A percentile compares a stretch with the other conserved stretches of the same genome.
Evolutionary conservation across 257 asterid species (phyloP).

Genomic region (Anisodus acutangulus): DNA sequence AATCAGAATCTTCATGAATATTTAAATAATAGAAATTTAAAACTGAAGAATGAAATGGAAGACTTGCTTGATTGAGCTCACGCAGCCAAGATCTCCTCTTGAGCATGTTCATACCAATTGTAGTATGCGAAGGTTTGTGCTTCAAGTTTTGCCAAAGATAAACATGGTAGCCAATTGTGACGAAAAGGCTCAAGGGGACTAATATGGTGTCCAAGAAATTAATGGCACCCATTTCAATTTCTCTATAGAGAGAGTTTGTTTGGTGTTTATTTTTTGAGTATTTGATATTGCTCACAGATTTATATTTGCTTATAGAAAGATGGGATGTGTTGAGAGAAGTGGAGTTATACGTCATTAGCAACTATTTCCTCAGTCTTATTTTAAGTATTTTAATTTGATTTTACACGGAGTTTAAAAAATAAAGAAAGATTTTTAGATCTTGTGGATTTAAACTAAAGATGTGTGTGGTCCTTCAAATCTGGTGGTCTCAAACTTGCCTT

Average conservation of each 20-base stretch:
- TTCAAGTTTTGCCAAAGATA: slow-evolving; percentile 66
- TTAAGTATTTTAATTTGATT: too few species aligned
- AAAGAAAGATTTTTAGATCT: too few species aligned
- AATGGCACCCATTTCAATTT: slow-evolving; percentile 35
- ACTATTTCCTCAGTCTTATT: neutral
- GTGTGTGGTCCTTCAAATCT: too few species aligned
- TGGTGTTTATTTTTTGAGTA: neutral
- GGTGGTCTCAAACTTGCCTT: too few species aligned
- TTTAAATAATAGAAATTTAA: neutral
- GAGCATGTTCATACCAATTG: slow-evolving; percentile 64
- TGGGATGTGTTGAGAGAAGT: slow-evolving; percentile 13
- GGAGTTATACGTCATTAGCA: slow-evolving; percentile 31
- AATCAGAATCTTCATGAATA: neutral
- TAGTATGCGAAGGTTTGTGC: slow-evolving; percentile 54
- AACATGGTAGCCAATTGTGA: slow-evolving; percentile 78
- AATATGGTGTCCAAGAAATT: slow-evolving; percentile 59
- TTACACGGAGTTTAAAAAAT: too few species aligned
- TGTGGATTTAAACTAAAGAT: too few species aligned
- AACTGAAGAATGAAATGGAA: neutral
- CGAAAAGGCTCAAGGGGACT: slow-evolving; percentile 68
- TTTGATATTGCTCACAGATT: neutral
- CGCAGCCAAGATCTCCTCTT: slow-evolving; percentile 64
- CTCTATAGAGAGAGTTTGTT: neutral
- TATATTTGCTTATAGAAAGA: neutral
- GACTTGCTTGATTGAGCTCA: slow-evolving; percentile 59